Conservation (phyloP, 768 basidiomycete species). For the Leucosporidium yakuticum region DNA sequence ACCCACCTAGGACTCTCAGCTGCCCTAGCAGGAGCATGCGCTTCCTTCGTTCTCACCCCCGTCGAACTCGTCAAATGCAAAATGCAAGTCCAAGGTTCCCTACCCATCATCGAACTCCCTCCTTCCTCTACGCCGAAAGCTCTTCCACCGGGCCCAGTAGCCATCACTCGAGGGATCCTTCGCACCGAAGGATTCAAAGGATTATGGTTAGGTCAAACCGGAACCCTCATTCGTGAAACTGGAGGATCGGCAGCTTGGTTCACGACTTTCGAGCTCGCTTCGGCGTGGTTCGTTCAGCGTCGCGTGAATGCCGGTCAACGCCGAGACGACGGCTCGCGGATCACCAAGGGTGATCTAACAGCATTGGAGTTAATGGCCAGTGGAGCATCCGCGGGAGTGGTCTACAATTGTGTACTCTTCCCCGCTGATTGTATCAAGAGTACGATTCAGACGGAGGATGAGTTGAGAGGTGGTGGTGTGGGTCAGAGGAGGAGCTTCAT, state of each 20-base stretch:
- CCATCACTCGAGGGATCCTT: conserved; percentile 60
- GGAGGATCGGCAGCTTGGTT: conserved; percentile 92
- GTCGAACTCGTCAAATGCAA: conserved; percentile 94
- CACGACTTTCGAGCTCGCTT: conserved; percentile 71
- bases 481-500: conserved; percentile 40
- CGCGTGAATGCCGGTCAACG: conserved; percentile 19
- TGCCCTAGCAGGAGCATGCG: conserved; percentile 75
- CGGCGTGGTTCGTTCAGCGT: conserved; percentile 55
- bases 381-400: conserved; percentile 78
- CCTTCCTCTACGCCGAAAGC: conserved; percentile 12
- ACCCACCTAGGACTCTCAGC: conserved; percentile 71
- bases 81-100: conserved; percentile 93
- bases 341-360: conserved; percentile 51
- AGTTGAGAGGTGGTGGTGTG: conserved; percentile 52
- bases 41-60: conserved; percentile 88
- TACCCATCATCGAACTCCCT: conserved; percentile 31
- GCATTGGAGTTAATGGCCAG: conserved; percentile 78
- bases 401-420: conserved; percentile 82
- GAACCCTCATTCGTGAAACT: conserved; percentile 85
- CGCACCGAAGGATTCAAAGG: conserved; percentile 67
- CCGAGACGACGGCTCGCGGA: conserved; percentile 7
- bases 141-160: conserved; percentile 64
- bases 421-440: conserved; percentile 94
- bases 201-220: conserved; percentile 94
- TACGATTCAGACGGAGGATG: conserved; percentile 87